Conservation (phyloP, 176 grass and related monocot species). For the Ampelocalamus luodianensis region DNA sequence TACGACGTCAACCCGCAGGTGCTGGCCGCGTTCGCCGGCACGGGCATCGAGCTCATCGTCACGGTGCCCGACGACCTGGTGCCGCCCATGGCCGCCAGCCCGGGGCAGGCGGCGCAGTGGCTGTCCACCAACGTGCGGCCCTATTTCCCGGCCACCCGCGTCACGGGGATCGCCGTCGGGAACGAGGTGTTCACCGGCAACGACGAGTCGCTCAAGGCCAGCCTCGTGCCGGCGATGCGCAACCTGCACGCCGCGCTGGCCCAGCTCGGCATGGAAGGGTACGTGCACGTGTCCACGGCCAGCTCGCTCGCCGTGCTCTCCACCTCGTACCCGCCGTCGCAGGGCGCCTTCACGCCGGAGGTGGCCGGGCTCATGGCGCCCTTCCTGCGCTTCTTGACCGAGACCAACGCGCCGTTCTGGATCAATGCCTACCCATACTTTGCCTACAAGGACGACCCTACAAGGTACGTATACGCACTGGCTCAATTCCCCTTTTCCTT, state of each 20-base stretch:
- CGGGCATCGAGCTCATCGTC: constrained; percentile 77
- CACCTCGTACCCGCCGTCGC: constrained; percentile 87
- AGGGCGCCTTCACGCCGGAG: constrained; percentile 69
- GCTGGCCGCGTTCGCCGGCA: constrained; percentile 68
- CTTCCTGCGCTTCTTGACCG: constrained; percentile 68
- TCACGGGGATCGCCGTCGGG: constrained; percentile 84
- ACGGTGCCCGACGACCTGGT: constrained; percentile 88
- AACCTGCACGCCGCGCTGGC: constrained; percentile 74
- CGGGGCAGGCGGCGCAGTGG: constrained; percentile 70
- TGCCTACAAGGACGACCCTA: constrained; percentile 81
- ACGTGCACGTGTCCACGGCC: constrained; percentile 79
- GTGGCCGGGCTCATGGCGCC: constrained; percentile 57
- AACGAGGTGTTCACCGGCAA: constrained; percentile 86
- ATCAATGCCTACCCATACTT: constrained; percentile 96
- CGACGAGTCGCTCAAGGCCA: constrained; percentile 69
- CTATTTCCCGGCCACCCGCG: constrained; percentile 79
- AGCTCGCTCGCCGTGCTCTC: constrained; percentile 80
- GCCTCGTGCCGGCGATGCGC: constrained; percentile 84
- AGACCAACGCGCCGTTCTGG: constrained; percentile 80
- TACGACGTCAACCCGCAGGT: constrained; percentile 92
- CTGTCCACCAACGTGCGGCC: constrained; percentile 54
- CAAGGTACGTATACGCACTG: constrained; percentile 18
- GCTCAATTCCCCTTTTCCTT: too few species aligned
- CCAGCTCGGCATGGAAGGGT: constrained; percentile 67
- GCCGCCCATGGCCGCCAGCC: constrained; percentile 44